Evolutionary conservation across 805 yeast species (phyloP).

Genomic region (Ogataea minuta): DNA sequence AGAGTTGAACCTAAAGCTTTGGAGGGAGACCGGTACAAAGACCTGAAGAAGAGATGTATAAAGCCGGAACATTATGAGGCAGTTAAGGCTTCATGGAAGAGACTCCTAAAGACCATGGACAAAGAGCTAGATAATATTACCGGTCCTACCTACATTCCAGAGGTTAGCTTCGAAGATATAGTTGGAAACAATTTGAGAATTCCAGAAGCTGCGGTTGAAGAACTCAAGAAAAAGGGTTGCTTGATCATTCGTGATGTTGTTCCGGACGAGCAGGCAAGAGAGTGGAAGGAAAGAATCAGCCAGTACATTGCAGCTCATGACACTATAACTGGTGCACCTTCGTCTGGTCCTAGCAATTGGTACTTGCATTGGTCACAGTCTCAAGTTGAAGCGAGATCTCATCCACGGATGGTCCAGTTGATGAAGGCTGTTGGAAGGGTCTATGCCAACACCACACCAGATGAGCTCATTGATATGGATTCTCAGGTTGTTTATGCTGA

Average conservation of each 20-base stretch:
- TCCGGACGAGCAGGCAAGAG: constrained; percentile 24
- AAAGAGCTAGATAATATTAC: constrained; percentile 22
- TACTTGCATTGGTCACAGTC: constrained; percentile 41
- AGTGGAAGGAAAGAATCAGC: constrained; percentile 20
- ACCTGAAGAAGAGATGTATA: constrained; percentile 19
- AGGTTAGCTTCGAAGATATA: constrained; percentile 25
- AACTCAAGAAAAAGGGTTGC: constrained; percentile 27
- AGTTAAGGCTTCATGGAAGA: constrained; percentile 32
- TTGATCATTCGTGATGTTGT: constrained; percentile 35
- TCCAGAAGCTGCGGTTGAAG: constrained; percentile 3
- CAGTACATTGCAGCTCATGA: constrained; percentile 31
- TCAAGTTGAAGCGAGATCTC: constrained; percentile 39
- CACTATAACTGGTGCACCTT: constrained; percentile 27
- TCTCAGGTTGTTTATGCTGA: constrained; percentile 41
- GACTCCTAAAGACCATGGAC: constrained; percentile 28
- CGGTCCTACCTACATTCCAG: constrained; percentile 29
- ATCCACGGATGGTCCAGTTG: constrained; percentile 35
- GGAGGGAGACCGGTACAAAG: constrained; percentile 10
- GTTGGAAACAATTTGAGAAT: constrained; percentile 2
- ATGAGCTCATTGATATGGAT: constrained; percentile 30
- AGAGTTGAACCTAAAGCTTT: constrained; percentile 13
- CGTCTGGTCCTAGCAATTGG: constrained; percentile 29
- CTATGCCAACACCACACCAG: constrained; percentile 21
- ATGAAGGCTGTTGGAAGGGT: constrained; percentile 20
- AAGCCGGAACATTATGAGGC: constrained; percentile 29